Conservation (phyloP, 192 early-diverging fungal species). For the Fimicolochytrium jonesii region DNA sequence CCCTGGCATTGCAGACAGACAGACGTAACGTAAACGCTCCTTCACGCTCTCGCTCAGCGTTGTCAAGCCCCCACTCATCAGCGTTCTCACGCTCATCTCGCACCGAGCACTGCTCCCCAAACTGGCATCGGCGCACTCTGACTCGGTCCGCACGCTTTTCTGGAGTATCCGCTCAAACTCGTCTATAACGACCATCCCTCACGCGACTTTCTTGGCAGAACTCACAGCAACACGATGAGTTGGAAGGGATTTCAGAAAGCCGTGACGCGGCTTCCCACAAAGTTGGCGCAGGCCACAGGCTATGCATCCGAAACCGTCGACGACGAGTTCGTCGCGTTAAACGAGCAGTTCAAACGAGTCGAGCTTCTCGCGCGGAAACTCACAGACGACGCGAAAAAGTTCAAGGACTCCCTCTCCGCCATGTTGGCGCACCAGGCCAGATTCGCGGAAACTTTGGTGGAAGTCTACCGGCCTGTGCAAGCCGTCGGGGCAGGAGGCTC, state of each 20-base stretch:
- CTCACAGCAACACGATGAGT: slow-evolving; percentile 42
- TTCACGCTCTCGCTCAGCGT: no score
- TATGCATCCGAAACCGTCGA: slow-evolving; percentile 50
- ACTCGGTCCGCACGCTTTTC: no score
- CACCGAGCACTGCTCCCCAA: no score
- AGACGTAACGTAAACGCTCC: no score
- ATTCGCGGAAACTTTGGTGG: slow-evolving; percentile 53
- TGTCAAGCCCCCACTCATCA: no score
- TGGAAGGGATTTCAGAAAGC: slow-evolving; percentile 77
- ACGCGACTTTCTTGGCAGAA: no score
- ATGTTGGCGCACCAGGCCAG: slow-evolving; percentile 59
- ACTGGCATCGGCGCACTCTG: no score
- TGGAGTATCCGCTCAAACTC: no score
- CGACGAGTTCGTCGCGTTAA: slow-evolving; percentile 62
- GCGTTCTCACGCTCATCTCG: no score
- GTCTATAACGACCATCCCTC: no score
- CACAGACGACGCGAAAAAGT: slow-evolving; percentile 62
- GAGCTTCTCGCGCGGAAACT: slow-evolving; percentile 55
- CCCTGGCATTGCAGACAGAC: no score
- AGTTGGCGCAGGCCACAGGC: slow-evolving; percentile 64
- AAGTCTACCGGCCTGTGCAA: slow-evolving; percentile 53
- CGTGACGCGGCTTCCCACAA: slow-evolving; percentile 73
- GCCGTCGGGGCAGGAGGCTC: no score
- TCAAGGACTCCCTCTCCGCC: slow-evolving; percentile 48
- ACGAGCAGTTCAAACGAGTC: slow-evolving; percentile 57